Conservation (phyloP, 164 flowering plant genomes). For the Vitis amurensis region DNA sequence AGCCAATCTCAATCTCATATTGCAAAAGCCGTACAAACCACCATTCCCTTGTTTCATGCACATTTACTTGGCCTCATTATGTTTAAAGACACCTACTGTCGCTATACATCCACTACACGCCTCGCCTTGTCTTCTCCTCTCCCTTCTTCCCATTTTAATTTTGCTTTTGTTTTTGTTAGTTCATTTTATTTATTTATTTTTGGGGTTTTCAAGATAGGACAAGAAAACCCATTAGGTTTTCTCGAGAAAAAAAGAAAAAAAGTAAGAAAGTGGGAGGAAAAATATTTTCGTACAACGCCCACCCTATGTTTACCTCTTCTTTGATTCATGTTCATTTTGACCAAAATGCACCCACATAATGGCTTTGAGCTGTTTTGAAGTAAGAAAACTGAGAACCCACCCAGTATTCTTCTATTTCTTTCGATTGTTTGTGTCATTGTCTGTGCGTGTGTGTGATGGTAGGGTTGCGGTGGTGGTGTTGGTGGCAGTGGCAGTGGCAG, state of each 20-base stretch:
- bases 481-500: background rate
- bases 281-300: background rate
- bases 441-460: background rate
- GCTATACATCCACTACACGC: background rate
- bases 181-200: background rate
- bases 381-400: background rate
- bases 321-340: constrained; percentile 1
- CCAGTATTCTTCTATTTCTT: background rate
- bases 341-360: background rate
- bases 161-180: background rate
- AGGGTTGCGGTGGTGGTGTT: constrained; percentile 8
- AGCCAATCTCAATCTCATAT: background rate
- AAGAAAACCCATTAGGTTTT: background rate
- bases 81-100: constrained; percentile 5
- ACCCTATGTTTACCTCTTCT: background rate
- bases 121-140: background rate
- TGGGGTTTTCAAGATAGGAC: background rate
- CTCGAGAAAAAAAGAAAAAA: background rate
- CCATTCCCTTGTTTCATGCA: constrained; percentile 1
- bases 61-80: constrained; percentile 14
- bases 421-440: background rate
- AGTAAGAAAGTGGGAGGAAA: background rate
- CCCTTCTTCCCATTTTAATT: background rate
- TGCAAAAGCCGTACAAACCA: constrained; percentile 8
- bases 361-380: background rate